Base-by-base conservation (phyloP, 176 grass and related monocot genomes). In the Saccharum spontaneum region DNA sequence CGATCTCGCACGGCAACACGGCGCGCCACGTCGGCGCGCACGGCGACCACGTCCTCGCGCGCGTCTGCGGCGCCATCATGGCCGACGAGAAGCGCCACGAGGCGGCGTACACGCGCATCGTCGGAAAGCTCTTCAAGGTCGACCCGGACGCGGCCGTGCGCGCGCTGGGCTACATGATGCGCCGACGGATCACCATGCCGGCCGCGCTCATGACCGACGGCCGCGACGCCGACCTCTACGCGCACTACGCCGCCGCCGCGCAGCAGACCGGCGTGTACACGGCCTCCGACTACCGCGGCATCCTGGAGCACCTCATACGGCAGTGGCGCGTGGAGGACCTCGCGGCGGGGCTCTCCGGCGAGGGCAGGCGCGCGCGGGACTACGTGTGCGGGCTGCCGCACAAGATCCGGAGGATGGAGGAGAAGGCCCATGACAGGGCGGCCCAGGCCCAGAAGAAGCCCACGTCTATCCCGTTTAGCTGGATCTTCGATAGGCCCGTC, bases 61-160 rank as follows among this genome's bases (percentile, higher is more conserved):
- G 89, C 36, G 9, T 89, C 78, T 98, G 95, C 71, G 95, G 95
- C 57, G 79, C 90, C 41, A 87, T 98, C 34, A 69, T 83, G 0
- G 88, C 85, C 31, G 95, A 98, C 84, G 92, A 98, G 90, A 94
- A 93, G 82, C 92, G 92, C 1, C 95, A 98, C 83, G 95, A 98
- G 90, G 80, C 77, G 8, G 95, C 92, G 0, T 98, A 98, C 81
- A 74, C 46, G 0, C 82, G 92, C 48, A 84, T 94, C 50, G 77
- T 98, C 3, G 87, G 73, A 2, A 90, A 87, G 86, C 84, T 98
- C n/a, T 88, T 98, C 41, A 77, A 88, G 76, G 75, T 76, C 0
- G 92, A 97, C 81, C 89, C 89, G 5, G 92, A 97, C 67, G 79
- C 79, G 8, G 76, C 86, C 34, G 75, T 97, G 71, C 84, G 90